Percentiles rank a stretch among this genome's conserved stretches.
Conservation (phyloP, 176 grass and related monocot species). For the Chloris gayana region DNA sequence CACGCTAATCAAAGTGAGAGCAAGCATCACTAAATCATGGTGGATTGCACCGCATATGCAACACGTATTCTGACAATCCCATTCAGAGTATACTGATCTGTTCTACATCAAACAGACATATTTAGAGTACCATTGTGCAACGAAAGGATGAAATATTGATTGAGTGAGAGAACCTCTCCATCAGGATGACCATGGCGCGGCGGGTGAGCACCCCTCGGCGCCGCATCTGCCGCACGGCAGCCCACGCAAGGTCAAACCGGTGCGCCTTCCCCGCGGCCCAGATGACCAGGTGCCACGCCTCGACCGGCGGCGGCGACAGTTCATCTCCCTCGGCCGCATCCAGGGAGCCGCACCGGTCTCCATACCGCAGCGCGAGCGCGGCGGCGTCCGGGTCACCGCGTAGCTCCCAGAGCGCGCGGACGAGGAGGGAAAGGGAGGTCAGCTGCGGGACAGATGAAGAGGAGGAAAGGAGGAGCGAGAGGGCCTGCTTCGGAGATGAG, state of each 20-base stretch:
- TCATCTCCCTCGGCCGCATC: constrained; percentile 7
- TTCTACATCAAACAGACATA: background rate
- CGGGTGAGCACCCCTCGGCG: constrained; percentile 57
- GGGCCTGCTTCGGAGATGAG: constrained; percentile 54
- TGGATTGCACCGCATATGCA: background rate
- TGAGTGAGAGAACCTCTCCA: constrained; percentile 61
- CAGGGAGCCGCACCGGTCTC: constrained; percentile 41
- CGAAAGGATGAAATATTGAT: constrained; percentile 3
- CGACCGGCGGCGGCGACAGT: constrained; percentile 18
- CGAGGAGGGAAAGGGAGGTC: constrained; percentile 40
- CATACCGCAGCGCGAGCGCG: constrained; percentile 61
- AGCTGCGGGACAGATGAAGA: constrained; percentile 7
- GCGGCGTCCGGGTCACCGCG: constrained; percentile 59
- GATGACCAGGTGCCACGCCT: constrained; percentile 75
- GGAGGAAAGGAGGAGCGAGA: constrained; percentile 50
- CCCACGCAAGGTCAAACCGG: constrained; percentile 78
- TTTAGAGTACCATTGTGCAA: background rate
- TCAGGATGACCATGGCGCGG: constrained; percentile 74
- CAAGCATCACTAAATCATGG: background rate
- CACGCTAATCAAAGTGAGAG: background rate
- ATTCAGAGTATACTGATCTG: background rate
- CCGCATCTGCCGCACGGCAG: constrained; percentile 59
- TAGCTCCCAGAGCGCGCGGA: constrained; percentile 76
- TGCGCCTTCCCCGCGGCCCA: constrained; percentile 63
- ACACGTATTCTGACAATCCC: background rate